Conservation (phyloP, 2,329 filamentous ascomycete species). For the Cytospora piceicola region DNA sequence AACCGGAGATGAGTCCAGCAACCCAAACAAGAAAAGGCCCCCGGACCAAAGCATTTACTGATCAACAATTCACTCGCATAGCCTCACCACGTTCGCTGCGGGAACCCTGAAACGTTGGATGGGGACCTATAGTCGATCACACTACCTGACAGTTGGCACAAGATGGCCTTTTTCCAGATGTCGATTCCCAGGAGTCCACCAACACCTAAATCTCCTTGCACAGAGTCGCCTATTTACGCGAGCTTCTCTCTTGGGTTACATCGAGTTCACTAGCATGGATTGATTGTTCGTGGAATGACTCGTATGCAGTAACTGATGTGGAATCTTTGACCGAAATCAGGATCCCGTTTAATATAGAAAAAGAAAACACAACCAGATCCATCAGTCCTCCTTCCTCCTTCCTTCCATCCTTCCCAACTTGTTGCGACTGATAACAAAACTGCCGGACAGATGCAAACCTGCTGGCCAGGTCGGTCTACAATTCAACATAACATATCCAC, state of each 20-base stretch:
- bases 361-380: background rate
- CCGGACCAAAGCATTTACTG: background rate
- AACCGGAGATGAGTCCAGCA: background rate
- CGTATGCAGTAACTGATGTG: background rate
- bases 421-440: background rate
- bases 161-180: background rate
- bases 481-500: background rate
- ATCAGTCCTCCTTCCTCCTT: background rate
- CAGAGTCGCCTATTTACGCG: background rate
- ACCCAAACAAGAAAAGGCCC: background rate
- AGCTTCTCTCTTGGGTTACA: background rate
- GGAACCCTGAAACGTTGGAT: background rate
- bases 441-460: background rate
- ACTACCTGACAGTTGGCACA: background rate
- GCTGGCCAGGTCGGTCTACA: background rate
- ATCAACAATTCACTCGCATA: background rate
- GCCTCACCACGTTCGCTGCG: background rate
- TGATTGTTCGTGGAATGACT: background rate
- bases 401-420: background rate
- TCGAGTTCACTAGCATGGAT: background rate
- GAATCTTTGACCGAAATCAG: background rate
- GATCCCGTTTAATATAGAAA: background rate
- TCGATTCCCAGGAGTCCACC: background rate
- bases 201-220: background rate
- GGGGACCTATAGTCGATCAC: background rate